phyloP scores from a whole-genome alignment of 208 protist species.

The Trypanosoma vivax region DNA sequence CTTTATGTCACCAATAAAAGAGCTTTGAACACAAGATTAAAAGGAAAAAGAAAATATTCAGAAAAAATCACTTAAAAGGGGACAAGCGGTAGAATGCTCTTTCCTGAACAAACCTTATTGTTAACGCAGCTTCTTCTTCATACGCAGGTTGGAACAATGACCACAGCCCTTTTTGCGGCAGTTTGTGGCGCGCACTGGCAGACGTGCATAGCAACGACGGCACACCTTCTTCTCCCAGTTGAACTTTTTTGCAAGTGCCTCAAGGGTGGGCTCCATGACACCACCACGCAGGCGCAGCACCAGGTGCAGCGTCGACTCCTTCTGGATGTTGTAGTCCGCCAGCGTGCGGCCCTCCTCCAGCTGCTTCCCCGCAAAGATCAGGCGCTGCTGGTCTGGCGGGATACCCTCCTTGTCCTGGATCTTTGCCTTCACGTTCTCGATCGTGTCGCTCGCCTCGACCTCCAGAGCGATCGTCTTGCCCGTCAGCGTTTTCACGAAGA shows the following conservation, averaged over 20 bases:
- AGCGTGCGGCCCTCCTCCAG: conserved; percentile 97
- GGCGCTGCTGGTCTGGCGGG: conserved; percentile 91
- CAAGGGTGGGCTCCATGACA: conserved; percentile 97
- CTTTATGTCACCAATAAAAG: background rate
- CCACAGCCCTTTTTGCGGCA: conserved; percentile 99
- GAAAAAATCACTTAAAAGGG: conserved; percentile 11
- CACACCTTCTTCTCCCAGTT: conserved; percentile 99
- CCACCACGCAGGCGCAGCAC: conserved; percentile 93
- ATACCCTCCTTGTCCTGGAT: conserved; percentile 99
- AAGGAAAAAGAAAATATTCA: conserved; percentile 18
- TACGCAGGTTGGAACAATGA: conserved; percentile 97
- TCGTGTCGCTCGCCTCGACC: conserved; percentile 94
- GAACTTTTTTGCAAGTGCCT: conserved; percentile 95
- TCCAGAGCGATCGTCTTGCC: conserved; percentile 98
- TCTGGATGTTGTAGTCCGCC: conserved; percentile 99
- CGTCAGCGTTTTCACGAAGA: conserved; percentile 96
- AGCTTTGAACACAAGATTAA: background rate
- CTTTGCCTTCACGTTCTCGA: conserved; percentile 95
- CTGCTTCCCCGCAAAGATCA: conserved; percentile 94
- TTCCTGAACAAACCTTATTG: background rate
- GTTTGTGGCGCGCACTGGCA: conserved; percentile 96
- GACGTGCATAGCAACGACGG: conserved; percentile 98
- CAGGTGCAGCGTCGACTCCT: conserved; percentile 99
- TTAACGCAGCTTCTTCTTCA: conserved; percentile 99
- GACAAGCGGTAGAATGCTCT: background rate